Evolutionary conservation across 2,329 filamentous ascomycete species (phyloP).

Genomic region (Cercospora sojina): DNA sequence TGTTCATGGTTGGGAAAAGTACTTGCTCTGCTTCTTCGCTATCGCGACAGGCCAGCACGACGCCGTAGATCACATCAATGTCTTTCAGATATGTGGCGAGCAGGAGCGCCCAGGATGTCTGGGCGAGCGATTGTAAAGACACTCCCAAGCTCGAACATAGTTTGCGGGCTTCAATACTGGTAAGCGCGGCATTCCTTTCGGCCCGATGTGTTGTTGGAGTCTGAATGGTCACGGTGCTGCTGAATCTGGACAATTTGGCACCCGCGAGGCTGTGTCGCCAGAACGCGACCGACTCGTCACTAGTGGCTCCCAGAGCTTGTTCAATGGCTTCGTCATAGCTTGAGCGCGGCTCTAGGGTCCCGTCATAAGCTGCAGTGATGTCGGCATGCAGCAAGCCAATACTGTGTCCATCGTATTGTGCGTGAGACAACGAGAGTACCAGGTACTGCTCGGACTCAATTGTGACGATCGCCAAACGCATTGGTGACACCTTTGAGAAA

Average conservation of each 20-base stretch:
- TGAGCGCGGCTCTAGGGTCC: conserved; percentile 41
- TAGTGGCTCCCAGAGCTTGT: conserved; percentile 51
- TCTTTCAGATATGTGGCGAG: conserved; percentile 62
- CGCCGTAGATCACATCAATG: conserved; percentile 77
- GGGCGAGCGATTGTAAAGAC: conserved; percentile 74
- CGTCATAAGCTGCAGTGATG: conserved; percentile 62
- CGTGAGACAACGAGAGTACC: conserved; percentile 76
- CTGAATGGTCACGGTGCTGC: conserved; percentile 28
- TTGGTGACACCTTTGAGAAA: conserved; percentile 30
- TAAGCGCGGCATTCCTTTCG: conserved; percentile 49
- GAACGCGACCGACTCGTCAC: conserved; percentile 56
- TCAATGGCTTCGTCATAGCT: conserved; percentile 57
- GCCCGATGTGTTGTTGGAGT: conserved; percentile 40
- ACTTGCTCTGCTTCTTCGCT: conserved; percentile 65
- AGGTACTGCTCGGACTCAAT: conserved; percentile 43
- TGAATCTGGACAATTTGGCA: conserved; percentile 45
- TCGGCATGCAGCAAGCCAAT: conserved; percentile 71
- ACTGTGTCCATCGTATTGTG: conserved; percentile 87
- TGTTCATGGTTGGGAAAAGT: conserved; percentile 91
- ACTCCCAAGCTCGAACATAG: conserved; percentile 68
- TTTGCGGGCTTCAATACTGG: conserved; percentile 45
- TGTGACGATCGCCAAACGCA: conserved; percentile 42
- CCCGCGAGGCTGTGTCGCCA: conserved; percentile 69
- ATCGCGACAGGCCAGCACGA: conserved; percentile 82
- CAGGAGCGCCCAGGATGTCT: conserved; percentile 72